These are phyloP conservation scores for Dothistroma pini DNA, from an alignment of 2,329 filamentous ascomycete genomes.

Conservation along the genomic window DNA sequence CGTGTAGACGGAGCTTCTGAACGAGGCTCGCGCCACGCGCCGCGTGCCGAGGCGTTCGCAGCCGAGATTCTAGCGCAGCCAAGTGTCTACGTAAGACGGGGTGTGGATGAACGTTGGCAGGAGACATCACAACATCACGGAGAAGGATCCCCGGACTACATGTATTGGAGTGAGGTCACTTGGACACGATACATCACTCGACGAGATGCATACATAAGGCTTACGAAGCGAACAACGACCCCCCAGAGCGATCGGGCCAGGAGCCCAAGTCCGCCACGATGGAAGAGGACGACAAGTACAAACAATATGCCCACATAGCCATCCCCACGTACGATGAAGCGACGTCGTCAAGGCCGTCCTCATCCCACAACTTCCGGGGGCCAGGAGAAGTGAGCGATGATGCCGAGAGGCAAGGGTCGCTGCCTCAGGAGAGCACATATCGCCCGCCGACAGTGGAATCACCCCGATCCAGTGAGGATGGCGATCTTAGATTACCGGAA, in stretches of 20 bases:
- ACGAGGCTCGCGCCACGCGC: neutral
- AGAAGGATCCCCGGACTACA: neutral
- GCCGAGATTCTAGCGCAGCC: neutral
- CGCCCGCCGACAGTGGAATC: constrained; percentile 80
- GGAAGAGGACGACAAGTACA: constrained; percentile 24
- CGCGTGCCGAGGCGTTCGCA: neutral
- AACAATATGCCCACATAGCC: constrained; percentile 46
- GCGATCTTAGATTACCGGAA: constrained; percentile 50
- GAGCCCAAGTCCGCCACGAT: constrained; percentile 4
- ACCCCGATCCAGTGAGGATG: constrained; percentile 60
- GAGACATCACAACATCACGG: neutral
- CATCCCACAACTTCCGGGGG: constrained; percentile 46
- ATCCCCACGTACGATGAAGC: constrained; percentile 86
- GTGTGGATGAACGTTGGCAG: neutral
- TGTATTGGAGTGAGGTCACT: neutral
- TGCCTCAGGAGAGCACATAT: constrained; percentile 60
- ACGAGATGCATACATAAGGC: neutral
- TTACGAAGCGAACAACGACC: neutral
- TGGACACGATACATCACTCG: neutral
- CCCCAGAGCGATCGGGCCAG: neutral
- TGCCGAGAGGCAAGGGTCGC: constrained; percentile 72
- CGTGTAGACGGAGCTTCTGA: neutral
- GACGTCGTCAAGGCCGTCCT: constrained; percentile 55
- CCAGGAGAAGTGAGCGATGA: constrained; percentile 63
- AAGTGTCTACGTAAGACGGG: neutral